Evolutionary conservation across 768 basidiomycete species (phyloP), one percentile per base, ranked within the genome.

Genomic region (Calvatia gigantea): DNA sequence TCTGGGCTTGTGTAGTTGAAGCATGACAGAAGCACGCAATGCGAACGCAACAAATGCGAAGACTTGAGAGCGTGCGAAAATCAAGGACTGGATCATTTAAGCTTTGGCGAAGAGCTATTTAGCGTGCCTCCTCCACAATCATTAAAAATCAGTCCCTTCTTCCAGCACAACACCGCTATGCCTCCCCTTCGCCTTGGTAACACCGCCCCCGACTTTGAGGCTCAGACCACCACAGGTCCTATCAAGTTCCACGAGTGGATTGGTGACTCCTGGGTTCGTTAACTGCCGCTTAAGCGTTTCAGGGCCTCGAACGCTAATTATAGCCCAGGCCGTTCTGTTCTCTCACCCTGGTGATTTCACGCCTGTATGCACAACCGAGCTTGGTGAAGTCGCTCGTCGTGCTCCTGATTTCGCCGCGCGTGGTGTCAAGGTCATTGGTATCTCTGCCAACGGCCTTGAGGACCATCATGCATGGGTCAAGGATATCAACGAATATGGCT

Each of bases 221-320:
- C 95, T 42, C 74, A 91, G 61, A 98, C 95, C 46, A 97, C 95
- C 51, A 65, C 78, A 54, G 97, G 96, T 1, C 73, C 72, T 25
- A 94, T 99, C 79, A 87, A 84, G 58, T 95, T 97, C 79, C 94
- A 98, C 67, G 86, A 97, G 28, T 98, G 86, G 85, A 87, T 94
- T 67, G 92, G 87, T 35, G 72, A 85, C 64, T 89, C 87, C 19
- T 98, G 94, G 95, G 89, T 88, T 69, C 60, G 81, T n/a, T 61
- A n/a, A 44, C 15, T 43, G 21, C 27, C 58, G 46, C 29, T 41
- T 19, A 39, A 25, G 28, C 51, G 21, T 49, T 23, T 32, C 33
- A 14, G 31, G 46, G 19, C 32, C 33, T 54, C 25, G 33, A 46
- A 54, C 38, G 29, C 41, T 57, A 39, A 54, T 48, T 47, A 35